phyloP scores from a whole-genome alignment of 345 rosid species.

The Abelmoschus esculentus region DNA sequence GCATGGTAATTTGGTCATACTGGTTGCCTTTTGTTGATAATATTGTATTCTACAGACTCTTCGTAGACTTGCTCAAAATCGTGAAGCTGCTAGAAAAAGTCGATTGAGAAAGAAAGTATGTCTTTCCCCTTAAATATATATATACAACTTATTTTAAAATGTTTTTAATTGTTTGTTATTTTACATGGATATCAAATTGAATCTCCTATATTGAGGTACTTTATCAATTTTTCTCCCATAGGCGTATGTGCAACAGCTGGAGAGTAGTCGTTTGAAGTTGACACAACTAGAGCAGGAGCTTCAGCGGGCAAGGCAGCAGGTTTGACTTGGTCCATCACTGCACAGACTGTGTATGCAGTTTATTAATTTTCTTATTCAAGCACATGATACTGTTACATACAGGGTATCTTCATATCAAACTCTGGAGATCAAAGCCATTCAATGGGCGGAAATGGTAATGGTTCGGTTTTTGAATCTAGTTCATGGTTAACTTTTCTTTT shows the following conservation, averaged over 20 bases:
- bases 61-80: slow-evolving; percentile 96
- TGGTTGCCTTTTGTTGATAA: slow-evolving; percentile 20
- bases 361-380: background rate
- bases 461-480: background rate
- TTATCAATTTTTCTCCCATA: slow-evolving; percentile 19
- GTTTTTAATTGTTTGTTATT: too few species aligned
- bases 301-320: slow-evolving; percentile 99
- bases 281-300: slow-evolving; percentile 97
- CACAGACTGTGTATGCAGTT: background rate
- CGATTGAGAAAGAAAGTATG: slow-evolving; percentile 86
- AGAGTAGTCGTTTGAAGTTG: slow-evolving; percentile 91
- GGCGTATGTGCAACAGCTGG: slow-evolving; percentile 99
- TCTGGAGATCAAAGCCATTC: slow-evolving; percentile 93
- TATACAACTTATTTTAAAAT: background rate
- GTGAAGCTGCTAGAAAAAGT: slow-evolving; percentile 98
- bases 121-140: background rate
- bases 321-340: slow-evolving; percentile 18
- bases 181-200: background rate
- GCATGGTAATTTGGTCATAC: background rate
- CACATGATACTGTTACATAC: background rate
- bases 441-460: slow-evolving; percentile 84
- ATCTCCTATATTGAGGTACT: background rate
- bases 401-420: slow-evolving; percentile 97
- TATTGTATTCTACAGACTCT: slow-evolving; percentile 57
- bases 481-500: background rate